These are phyloP conservation scores for Fusarium oligoseptatum DNA, from an alignment of 2,329 filamentous ascomycete genomes.

Conservation along the genomic window DNA sequence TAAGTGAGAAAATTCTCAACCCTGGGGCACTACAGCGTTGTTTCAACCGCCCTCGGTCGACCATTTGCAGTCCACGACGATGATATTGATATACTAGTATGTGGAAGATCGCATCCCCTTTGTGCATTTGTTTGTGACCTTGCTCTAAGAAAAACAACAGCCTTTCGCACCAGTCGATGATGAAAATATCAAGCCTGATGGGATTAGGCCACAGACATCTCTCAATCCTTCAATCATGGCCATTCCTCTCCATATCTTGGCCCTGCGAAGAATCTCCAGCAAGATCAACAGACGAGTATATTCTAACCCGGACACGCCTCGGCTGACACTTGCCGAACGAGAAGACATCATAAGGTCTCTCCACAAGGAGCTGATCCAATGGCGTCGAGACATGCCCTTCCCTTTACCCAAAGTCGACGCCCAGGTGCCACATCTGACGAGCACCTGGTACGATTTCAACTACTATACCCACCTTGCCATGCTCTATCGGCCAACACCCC, in stretches of 20 bases:
- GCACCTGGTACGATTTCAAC: conserved; percentile 62
- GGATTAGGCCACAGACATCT: conserved; percentile 31
- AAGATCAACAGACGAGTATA: conserved; percentile 57
- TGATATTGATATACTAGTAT: conserved; percentile 57
- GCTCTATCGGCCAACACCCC: conserved; percentile 59
- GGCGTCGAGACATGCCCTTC: conserved; percentile 60
- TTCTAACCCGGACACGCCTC: conserved; percentile 41
- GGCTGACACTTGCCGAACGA: conserved; percentile 40
- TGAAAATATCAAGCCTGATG: conserved; percentile 47
- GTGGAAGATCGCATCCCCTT: not conserved
- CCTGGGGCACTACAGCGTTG: conserved; percentile 47
- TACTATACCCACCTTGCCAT: conserved; percentile 61
- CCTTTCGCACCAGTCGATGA: conserved; percentile 55
- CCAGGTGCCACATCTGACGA: conserved; percentile 58
- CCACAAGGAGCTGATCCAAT: conserved; percentile 58
- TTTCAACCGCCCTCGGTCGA: conserved; percentile 59
- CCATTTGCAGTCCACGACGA: conserved; percentile 62
- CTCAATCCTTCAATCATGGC: conserved; percentile 54
- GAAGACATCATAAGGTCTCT: conserved; percentile 51
- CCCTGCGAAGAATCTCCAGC: conserved; percentile 56
- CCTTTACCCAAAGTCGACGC: conserved; percentile 55
- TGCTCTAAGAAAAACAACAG: conserved; percentile 33
- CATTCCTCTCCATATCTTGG: conserved; percentile 58
- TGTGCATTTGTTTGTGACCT: not conserved
- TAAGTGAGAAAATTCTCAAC: not conserved